These are phyloP conservation scores for Curvularia sp. DNA, from an alignment of 2,329 filamentous ascomycete genomes.

Conservation along the genomic window DNA sequence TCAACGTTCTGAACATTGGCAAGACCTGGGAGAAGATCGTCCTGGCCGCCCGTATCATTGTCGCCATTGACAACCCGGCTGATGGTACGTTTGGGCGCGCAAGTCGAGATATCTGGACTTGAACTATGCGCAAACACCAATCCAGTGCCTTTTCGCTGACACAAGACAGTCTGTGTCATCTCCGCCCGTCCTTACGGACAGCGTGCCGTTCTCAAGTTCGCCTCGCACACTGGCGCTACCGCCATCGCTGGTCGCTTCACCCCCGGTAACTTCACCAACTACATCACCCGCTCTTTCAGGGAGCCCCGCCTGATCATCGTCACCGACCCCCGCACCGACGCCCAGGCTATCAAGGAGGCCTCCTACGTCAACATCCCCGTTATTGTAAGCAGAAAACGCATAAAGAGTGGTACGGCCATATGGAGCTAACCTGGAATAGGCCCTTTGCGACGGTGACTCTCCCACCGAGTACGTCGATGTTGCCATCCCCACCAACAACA, in stretches of 20 bases:
- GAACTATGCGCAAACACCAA: conserved; percentile 5
- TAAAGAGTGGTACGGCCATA: background rate
- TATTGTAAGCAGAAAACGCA: conserved; percentile 61
- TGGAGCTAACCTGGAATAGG: conserved; percentile 49
- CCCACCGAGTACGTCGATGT: conserved; percentile 99
- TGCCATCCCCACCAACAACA: conserved; percentile 99
- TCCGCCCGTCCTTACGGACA: conserved; percentile 99
- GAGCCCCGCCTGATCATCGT: conserved; percentile 99
- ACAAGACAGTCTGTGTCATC: conserved; percentile 73
- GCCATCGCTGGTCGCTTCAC: conserved; percentile 99
- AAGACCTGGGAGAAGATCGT: conserved; percentile 99
- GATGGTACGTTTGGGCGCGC: conserved; percentile 70
- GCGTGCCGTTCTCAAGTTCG: conserved; percentile 99
- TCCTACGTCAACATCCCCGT: conserved; percentile 99
- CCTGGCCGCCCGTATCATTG: conserved; percentile 97
- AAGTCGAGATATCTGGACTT: conserved; percentile 13
- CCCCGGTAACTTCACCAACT: conserved; percentile 99
- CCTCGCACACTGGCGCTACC: conserved; percentile 94
- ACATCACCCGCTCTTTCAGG: conserved; percentile 99
- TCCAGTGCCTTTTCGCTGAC: conserved; percentile 23
- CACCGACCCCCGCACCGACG: conserved; percentile 98
- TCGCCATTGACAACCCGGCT: conserved; percentile 98
- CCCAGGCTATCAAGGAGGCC: conserved; percentile 99
- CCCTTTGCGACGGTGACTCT: conserved; percentile 98
- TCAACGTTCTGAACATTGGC: conserved; percentile 99